A percentile compares a stretch with the other conserved stretches of the same genome.
Conservation (phyloP, 1,139 yeast species). For the Ashbya aceris region DNA sequence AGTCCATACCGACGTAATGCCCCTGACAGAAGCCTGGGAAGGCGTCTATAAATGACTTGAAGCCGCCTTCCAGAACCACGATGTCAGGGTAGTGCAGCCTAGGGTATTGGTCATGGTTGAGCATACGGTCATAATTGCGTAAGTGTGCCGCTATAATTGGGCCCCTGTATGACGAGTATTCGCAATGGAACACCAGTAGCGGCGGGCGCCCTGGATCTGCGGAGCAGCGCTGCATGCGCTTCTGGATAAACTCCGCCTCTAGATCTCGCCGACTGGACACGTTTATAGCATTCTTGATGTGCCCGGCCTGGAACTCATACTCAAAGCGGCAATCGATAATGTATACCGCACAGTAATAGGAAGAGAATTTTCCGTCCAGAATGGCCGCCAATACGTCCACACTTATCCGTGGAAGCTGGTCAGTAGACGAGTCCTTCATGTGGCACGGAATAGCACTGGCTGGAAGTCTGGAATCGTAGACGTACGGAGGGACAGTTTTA, state of each 20-base stretch:
- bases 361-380: slow-evolving; percentile 45
- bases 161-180: slow-evolving; percentile 84
- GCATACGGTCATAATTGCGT: slow-evolving; percentile 69
- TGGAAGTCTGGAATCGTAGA: slow-evolving; percentile 11
- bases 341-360: slow-evolving; percentile 49
- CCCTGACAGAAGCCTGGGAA: slow-evolving; percentile 49
- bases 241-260: slow-evolving; percentile 16
- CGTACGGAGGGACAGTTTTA: not conserved
- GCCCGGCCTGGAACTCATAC: slow-evolving; percentile 90
- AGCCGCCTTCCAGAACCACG: slow-evolving; percentile 84
- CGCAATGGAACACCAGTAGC: slow-evolving; percentile 83
- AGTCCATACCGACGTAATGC: slow-evolving; percentile 82
- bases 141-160: slow-evolving; percentile 86
- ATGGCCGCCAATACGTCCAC: slow-evolving; percentile 56
- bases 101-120: slow-evolving; percentile 72
- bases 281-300: slow-evolving; percentile 74
- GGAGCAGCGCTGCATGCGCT: slow-evolving; percentile 7
- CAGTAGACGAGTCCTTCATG: slow-evolving; percentile 35
- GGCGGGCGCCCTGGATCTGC: slow-evolving; percentile 27
- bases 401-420: slow-evolving; percentile 66
- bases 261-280: slow-evolving; percentile 61
- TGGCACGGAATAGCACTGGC: slow-evolving; percentile 14
- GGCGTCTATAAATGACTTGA: slow-evolving; percentile 60
- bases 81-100: slow-evolving; percentile 77
- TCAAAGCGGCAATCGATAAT: slow-evolving; percentile 86